Evolutionary conservation across 441 rosid species (phyloP), one percentile per base, ranked within the genome.

Genomic region (Flueggea neowawraea): DNA sequence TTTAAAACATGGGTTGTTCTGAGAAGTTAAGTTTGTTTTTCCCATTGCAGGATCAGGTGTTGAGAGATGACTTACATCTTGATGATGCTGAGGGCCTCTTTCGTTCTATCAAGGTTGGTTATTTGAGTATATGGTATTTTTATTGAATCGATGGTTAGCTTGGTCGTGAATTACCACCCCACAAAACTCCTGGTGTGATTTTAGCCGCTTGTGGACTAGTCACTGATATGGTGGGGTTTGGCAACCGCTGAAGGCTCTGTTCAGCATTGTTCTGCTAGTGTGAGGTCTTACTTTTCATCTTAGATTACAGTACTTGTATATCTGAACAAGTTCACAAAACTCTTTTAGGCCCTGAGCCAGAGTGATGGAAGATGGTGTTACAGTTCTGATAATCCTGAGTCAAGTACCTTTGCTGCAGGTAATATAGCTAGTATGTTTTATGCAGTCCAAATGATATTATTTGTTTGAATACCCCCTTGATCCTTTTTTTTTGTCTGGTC

Each of bases 281-380:
- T n/a, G n/a, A n/a, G n/a, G n/a, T n/a, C n/a, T n/a, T n/a, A n/a
- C n/a, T n/a, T n/a, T n/a, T n/a, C n/a, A n/a, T n/a, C n/a, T n/a
- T n/a, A n/a, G n/a, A n/a, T n/a, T n/a, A n/a, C n/a, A n/a, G n/a
- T n/a, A n/a, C n/a, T n/a, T n/a, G 63, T 17, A 52, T 64, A 13
- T n/a, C 69, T 69, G 60, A 48, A 68, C 66, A 75, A 63, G 54
- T 72, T 58, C 2, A n/a, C 58, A n/a, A 63, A 48, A 60, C 71
- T 70, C 63, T 67, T 77, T 60, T 81, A 95, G 99, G 89, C 89
- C 77, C 76, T 95, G 39, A 83, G 98, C 76, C 98, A 91, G 76
- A 88, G 85, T 72, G 97, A 95, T 85, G 98, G 99, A 78, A 82
- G 84, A 74, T 91, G 98, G 99, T 91, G 93, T 55, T 82, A 80